Percentiles rank a stretch among this genome's conserved stretches.
Evolutionary conservation across 1,284 basidiomycete genomes (phyloP).

Genomic region (Cutaneotrichosporon spelunceum): DNA sequence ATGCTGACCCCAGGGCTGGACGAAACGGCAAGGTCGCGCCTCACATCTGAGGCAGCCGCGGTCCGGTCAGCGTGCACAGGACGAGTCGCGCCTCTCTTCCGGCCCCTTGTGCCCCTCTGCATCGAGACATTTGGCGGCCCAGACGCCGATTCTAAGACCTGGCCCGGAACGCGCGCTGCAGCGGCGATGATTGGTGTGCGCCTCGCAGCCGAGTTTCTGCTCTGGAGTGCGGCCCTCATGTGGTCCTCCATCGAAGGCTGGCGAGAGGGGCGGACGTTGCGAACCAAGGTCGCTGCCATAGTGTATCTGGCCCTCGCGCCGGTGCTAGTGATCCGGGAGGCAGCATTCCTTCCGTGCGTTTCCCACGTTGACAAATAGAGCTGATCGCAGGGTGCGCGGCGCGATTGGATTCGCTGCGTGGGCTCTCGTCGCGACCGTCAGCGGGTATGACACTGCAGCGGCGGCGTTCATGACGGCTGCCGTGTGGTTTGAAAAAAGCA

Average conservation of each 20-base stretch:
- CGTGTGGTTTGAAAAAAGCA: neutral
- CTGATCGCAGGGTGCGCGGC: conserved; percentile 19
- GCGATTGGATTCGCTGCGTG: conserved; percentile 20
- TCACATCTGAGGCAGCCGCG: neutral
- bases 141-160: neutral
- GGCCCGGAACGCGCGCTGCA: neutral
- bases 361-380: neutral
- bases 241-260: conserved; percentile 21
- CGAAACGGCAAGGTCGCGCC: neutral
- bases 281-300: conserved; percentile 20
- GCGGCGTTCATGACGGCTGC: conserved; percentile 15
- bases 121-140: neutral
- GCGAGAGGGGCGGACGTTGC: conserved; percentile 21
- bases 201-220: conserved; percentile 9
- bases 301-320: conserved; percentile 19
- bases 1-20: conserved; percentile 7
- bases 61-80: conserved; percentile 1
- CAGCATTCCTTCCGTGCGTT: conserved; percentile 16
- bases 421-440: conserved; percentile 18
- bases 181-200: neutral
- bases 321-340: conserved; percentile 15
- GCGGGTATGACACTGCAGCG: conserved; percentile 16
- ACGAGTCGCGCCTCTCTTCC: neutral
- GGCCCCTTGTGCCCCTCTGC: neutral
- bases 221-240: conserved; percentile 19